A percentile compares a stretch with the other conserved stretches of the same genome.
Conservation (phyloP, 2,329 filamentous ascomycete genomes). For the Rasamsonia emersonii region DNA sequence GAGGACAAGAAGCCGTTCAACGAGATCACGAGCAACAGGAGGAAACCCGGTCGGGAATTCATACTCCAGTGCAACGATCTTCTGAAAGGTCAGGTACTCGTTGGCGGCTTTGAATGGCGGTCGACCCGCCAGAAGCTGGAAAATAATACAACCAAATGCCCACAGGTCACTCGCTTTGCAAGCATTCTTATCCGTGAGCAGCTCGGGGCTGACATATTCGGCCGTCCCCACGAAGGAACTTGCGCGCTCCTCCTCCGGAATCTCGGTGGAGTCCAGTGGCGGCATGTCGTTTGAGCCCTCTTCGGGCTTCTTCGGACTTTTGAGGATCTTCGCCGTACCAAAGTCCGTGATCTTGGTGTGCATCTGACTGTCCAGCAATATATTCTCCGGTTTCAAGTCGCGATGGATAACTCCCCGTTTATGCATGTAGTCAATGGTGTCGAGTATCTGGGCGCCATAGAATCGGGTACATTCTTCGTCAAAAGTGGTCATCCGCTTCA, state of each 20-base stretch:
- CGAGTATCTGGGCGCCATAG: constrained; percentile 91
- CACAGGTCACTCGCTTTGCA: constrained; percentile 97
- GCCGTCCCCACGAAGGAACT: constrained; percentile 96
- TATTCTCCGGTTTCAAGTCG: constrained; percentile 94
- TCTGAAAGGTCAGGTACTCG: constrained; percentile 96
- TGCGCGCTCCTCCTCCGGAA: constrained; percentile 61
- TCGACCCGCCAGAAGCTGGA: constrained; percentile 88
- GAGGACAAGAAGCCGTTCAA: constrained; percentile 81
- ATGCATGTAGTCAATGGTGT: constrained; percentile 98
- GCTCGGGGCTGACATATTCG: constrained; percentile 94
- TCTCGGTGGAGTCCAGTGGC: constrained; percentile 43
- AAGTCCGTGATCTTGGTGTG: constrained; percentile 99
- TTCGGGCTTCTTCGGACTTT: constrained; percentile 41
- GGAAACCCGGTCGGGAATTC: constrained; percentile 88
- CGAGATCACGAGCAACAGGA: constrained; percentile 71
- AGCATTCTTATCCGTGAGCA: constrained; percentile 93
- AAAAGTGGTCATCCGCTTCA: constrained; percentile 92
- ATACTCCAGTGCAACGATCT: constrained; percentile 91
- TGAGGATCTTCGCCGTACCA: constrained; percentile 90
- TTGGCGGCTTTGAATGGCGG: constrained; percentile 94
- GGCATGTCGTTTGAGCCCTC: constrained; percentile 38
- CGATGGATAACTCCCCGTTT: constrained; percentile 90
- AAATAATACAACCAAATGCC: constrained; percentile 98
- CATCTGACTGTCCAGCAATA: constrained; percentile 89
- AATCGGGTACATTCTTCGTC: constrained; percentile 91